Conservation (phyloP, 129 eudicot genomes). For the Arctium lappa region DNA sequence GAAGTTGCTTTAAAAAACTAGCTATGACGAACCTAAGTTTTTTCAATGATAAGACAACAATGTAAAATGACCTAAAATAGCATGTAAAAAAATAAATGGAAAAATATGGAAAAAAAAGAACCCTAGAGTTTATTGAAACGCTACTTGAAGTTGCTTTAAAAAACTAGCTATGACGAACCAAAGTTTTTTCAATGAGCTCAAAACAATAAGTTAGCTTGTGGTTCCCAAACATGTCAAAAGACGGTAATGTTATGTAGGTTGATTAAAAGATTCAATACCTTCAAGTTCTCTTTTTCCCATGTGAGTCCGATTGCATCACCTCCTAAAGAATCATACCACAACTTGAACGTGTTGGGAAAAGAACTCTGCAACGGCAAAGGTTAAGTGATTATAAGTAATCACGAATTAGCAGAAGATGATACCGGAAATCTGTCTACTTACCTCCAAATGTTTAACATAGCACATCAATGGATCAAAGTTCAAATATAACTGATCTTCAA, state of each 20-base stretch:
- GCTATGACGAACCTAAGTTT: no score
- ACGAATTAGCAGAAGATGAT: neutral
- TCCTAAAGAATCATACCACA: slow-evolving; percentile 92
- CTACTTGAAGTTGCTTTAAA: no score
- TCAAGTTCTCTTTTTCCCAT: slow-evolving; percentile 58
- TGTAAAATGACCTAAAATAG: no score
- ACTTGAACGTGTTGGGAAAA: slow-evolving; percentile 64
- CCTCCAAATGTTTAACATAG: slow-evolving; percentile 69
- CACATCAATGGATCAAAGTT: slow-evolving; percentile 79
- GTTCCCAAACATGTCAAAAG: no score
- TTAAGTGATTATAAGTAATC: neutral
- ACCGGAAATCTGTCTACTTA: slow-evolving; percentile 20
- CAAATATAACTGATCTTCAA: slow-evolving; percentile 55
- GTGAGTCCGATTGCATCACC: slow-evolving; percentile 95
- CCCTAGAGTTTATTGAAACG: neutral
- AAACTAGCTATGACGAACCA: no score
- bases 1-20: no score
- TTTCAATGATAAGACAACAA: no score
- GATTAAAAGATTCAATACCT: slow-evolving; percentile 40
- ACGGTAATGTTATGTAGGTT: neutral
- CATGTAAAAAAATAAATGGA: neutral
- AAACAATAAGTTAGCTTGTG: neutral
- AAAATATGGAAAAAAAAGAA: neutral
- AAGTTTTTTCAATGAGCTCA: no score
- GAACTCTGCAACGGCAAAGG: slow-evolving; percentile 48